A percentile compares a stretch with the other conserved stretches of the same genome.
These are phyloP conservation scores for Lactarius tabidus DNA, from an alignment of 768 basidiomycete genomes.

Conservation along the genomic window DNA sequence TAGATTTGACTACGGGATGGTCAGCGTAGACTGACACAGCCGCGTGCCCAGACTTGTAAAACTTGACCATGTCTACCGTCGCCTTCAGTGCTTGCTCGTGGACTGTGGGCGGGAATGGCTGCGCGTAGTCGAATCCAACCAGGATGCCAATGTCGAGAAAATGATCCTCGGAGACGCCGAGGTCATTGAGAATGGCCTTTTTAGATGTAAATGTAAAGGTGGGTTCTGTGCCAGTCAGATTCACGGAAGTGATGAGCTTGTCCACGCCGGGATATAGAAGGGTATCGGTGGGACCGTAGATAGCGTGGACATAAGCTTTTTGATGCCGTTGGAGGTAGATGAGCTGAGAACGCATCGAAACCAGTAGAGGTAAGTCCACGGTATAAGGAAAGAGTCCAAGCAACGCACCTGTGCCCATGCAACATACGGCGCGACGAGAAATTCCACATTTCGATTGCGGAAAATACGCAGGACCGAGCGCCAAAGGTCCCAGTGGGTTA, in stretches of 20 bases:
- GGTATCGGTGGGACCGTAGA: constrained; percentile 87
- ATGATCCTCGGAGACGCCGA: constrained; percentile 76
- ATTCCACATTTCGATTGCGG: constrained; percentile 92
- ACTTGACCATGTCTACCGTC: constrained; percentile 88
- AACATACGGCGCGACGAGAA: constrained; percentile 91
- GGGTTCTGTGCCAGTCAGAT: constrained; percentile 62
- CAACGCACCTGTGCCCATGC: constrained; percentile 89
- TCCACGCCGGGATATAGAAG: constrained; percentile 85
- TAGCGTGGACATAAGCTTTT: constrained; percentile 91
- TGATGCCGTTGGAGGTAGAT: constrained; percentile 92
- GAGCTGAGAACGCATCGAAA: constrained; percentile 49
- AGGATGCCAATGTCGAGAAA: constrained; percentile 93
- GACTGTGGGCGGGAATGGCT: constrained; percentile 75
- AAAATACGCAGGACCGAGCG: constrained; percentile 89
- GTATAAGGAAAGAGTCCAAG: neutral
- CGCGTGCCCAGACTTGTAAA: constrained; percentile 85
- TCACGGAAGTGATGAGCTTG: constrained; percentile 84
- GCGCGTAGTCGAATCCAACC: constrained; percentile 80
- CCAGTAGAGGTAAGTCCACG: constrained; percentile 4
- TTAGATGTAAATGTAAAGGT: constrained; percentile 87
- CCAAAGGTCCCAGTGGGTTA: constrained; percentile 89
- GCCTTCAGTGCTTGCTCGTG: constrained; percentile 81
- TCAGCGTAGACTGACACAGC: constrained; percentile 75
- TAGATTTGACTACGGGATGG: constrained; percentile 75
- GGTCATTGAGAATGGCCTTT: constrained; percentile 59